Conservation (phyloP, 257 asterid species). For the Capsicum chinense region DNA sequence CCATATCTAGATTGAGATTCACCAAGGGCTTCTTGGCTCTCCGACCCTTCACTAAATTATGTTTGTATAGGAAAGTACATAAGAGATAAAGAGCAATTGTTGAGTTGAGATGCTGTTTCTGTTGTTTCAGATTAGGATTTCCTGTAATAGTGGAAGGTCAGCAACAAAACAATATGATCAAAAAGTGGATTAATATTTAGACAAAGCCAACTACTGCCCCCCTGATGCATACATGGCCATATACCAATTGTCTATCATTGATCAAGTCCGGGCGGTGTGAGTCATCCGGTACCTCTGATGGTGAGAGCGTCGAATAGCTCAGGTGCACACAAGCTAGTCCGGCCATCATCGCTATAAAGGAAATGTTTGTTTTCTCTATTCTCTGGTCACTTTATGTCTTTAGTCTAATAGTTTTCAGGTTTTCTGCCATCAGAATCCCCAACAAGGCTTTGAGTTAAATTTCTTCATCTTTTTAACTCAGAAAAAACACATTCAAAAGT, state of each 20-base stretch:
- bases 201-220: not conserved
- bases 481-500: not conserved
- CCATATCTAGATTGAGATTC: conserved; percentile 5
- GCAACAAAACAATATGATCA: not conserved
- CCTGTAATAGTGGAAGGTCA: conserved; percentile 3
- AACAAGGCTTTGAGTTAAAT: no score
- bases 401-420: not conserved
- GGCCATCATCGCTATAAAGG: not conserved
- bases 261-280: not conserved
- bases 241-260: not conserved
- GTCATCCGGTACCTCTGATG: not conserved
- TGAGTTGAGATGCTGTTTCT: conserved; percentile 16
- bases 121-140: conserved; percentile 5
- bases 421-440: not conserved
- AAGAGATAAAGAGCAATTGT: conserved; percentile 20
- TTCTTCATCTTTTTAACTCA: not conserved
- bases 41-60: not conserved
- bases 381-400: not conserved
- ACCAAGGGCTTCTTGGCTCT: not conserved
- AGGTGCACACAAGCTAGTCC: not conserved
- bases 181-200: not conserved
- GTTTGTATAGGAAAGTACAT: conserved; percentile 25
- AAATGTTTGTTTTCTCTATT: not conserved
- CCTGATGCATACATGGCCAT: not conserved
- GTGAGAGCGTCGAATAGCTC: not conserved